Conservation (phyloP, 805 yeast genomes). For the Candida krabiensis region DNA sequence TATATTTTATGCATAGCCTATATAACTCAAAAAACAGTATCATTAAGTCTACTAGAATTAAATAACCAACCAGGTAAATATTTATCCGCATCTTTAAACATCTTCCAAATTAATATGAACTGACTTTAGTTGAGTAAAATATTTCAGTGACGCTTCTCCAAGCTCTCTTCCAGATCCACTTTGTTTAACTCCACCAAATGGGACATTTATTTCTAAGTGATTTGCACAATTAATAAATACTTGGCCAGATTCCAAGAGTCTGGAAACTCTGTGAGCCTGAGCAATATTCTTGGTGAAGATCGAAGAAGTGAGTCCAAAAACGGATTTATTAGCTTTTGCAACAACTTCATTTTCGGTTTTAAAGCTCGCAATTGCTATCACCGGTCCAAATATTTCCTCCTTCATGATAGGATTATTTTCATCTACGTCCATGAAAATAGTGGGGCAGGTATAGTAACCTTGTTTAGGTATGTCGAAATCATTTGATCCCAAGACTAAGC, state of each 20-base stretch:
- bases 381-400: conserved; percentile 80
- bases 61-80: no score
- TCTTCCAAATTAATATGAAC: no score
- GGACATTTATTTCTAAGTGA: conserved; percentile 59
- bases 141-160: no score
- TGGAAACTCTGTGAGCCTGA: conserved; percentile 55
- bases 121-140: no score
- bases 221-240: conserved; percentile 72
- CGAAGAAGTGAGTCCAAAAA: conserved; percentile 74
- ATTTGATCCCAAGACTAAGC: conserved; percentile 60
- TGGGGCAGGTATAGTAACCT: no score
- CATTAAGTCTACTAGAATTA: no score
- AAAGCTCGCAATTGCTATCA: conserved; percentile 65
- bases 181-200: conserved; percentile 72
- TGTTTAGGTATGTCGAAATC: no score
- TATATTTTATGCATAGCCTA: no score
- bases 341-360: conserved; percentile 55
- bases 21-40: no score
- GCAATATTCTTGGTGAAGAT: conserved; percentile 54
- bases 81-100: no score
- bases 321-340: conserved; percentile 54
- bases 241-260: conserved; percentile 70
- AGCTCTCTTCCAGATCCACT: conserved; percentile 78
- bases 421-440: conserved; percentile 57
- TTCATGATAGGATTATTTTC: conserved; percentile 53